Evolutionary conservation across 169 alveolate genomes (phyloP).

Genomic region (Eimeria acervulina): DNA sequence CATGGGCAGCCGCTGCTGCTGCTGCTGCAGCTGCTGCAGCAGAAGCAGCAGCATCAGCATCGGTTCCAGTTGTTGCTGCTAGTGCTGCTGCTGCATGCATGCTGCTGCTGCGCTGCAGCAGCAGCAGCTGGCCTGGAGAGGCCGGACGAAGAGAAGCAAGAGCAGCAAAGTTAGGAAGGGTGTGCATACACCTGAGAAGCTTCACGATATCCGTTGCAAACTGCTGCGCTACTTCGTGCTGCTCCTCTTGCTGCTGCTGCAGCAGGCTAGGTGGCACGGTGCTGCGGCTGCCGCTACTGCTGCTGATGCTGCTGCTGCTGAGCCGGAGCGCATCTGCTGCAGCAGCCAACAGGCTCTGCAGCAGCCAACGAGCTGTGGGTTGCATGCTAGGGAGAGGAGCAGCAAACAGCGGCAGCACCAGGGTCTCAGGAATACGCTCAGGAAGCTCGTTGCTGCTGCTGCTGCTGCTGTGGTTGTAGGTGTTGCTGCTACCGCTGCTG

Average conservation of each 20-base stretch:
- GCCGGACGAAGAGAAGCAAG: constrained; percentile 23
- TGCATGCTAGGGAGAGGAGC: no score
- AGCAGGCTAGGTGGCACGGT: not conserved
- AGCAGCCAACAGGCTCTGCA: constrained; percentile 21
- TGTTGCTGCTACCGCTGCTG: no score
- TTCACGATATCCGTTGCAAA: not conserved
- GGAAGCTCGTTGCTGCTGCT: no score
- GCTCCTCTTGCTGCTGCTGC: constrained; percentile 73
- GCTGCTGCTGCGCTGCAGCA: not conserved
- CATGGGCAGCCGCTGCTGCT: not conserved
- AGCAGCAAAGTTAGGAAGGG: constrained; percentile 51
- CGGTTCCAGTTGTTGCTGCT: no score
- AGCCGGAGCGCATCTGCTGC: not conserved
- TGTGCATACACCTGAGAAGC: constrained; percentile 1
- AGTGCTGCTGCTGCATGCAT: constrained; percentile 22
- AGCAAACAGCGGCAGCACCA: no score
- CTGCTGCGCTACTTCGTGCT: constrained; percentile 51
- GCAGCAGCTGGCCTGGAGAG: constrained; percentile 30
- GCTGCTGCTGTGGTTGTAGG: no score
- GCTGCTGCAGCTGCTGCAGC: constrained; percentile 41
- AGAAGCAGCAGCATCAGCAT: no score
- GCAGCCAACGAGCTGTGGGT: constrained; percentile 58
- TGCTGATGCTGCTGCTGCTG: no score
- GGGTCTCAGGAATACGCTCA: no score
- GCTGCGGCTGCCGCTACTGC: not conserved